Conservation (phyloP, 169 alveolate genomes). For the Eimeria tenella region DNA sequence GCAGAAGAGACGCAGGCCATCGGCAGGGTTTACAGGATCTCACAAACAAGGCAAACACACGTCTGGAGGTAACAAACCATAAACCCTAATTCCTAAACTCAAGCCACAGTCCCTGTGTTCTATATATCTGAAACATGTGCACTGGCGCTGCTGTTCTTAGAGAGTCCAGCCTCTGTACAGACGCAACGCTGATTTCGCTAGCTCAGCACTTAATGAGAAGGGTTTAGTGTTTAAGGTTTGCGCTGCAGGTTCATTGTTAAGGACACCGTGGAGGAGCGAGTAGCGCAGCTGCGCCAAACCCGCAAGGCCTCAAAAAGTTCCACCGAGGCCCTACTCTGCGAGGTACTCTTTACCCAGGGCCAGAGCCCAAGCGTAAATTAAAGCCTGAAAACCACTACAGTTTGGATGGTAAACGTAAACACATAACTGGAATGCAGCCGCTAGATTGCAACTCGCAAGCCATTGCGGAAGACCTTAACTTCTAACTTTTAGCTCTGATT, state of each 20-base stretch:
- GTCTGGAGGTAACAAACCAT: constrained; percentile 79
- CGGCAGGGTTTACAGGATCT: constrained; percentile 84
- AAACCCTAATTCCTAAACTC: not conserved
- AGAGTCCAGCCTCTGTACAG: too few relatives aligned
- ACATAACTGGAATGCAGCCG: too few relatives aligned
- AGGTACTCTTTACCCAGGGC: constrained; percentile 19
- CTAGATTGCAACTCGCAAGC: too few relatives aligned
- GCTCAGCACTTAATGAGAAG: not conserved
- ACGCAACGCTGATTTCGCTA: too few relatives aligned
- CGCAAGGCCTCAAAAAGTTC: constrained; percentile 31
- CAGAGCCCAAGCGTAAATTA: not conserved
- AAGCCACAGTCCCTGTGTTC: not conserved
- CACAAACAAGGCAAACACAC: constrained; percentile 82
- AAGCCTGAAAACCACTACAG: too few relatives aligned
- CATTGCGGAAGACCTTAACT: too few relatives aligned
- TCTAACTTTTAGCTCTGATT: too few relatives aligned
- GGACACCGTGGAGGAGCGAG: constrained; percentile 77
- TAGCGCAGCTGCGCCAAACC: constrained; percentile 52
- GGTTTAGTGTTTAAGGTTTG: constrained; percentile 47
- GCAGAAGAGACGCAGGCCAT: constrained; percentile 85
- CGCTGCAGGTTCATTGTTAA: constrained; percentile 74
- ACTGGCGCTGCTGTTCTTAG: too few relatives aligned
- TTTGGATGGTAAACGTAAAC: too few relatives aligned
- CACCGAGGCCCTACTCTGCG: constrained; percentile 58
- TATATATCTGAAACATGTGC: too few relatives aligned